phyloP scores from a whole-genome alignment of 345 rosid genomes.

The Brassica incana region DNA sequence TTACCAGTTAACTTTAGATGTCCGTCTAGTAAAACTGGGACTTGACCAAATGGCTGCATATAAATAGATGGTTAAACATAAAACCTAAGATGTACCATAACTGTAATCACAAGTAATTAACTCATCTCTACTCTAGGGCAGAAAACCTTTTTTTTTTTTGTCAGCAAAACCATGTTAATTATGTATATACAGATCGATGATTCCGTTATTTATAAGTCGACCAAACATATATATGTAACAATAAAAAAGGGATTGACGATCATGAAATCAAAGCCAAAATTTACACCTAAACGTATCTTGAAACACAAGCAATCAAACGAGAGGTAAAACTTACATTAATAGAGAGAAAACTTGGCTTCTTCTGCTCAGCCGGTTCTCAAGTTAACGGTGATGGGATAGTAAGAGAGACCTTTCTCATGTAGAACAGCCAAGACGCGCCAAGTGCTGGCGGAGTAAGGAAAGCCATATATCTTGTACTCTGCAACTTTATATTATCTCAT shows the following conservation, averaged over 20 bases:
- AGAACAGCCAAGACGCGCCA: constrained; percentile 40
- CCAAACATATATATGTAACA: not conserved
- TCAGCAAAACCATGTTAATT: not conserved
- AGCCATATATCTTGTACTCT: constrained; percentile 30
- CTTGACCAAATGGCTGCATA: constrained; percentile 71
- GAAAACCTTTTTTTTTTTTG: not conserved
- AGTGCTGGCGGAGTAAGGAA: constrained; percentile 27
- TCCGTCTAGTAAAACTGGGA: constrained; percentile 64
- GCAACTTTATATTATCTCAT: constrained; percentile 7
- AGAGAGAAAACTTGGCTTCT: constrained; percentile 25
- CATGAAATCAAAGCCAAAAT: not conserved
- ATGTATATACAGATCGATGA: not conserved
- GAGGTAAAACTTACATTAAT: constrained; percentile 23
- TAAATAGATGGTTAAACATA: not conserved
- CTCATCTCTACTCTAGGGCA: not conserved
- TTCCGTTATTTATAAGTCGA: not conserved
- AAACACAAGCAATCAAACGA: not conserved
- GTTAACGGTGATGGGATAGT: constrained; percentile 21
- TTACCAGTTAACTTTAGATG: constrained; percentile 61
- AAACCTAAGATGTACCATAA: not conserved
- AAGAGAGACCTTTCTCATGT: constrained; percentile 31
- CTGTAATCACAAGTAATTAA: not conserved
- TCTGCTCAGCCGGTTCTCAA: constrained; percentile 20
- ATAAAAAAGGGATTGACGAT: not conserved
- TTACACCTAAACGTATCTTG: not conserved